Evolutionary conservation across 202 grass and related monocot species (phyloP).

Genomic region (Schoenoplectus tabernaemontani): DNA sequence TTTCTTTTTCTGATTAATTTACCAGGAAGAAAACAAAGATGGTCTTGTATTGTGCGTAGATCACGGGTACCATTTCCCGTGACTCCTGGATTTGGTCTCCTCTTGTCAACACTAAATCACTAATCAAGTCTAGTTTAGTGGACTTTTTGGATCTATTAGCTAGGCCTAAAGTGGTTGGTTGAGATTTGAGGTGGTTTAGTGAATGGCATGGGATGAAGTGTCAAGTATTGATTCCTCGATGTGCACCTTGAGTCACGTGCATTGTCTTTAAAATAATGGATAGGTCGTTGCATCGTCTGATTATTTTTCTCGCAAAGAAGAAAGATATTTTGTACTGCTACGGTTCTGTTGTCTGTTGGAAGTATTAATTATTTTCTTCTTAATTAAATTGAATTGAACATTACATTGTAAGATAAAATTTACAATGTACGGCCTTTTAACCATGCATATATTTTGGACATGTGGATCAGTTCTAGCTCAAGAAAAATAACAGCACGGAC

Average conservation of each 20-base stretch:
- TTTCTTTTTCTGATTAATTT: background rate
- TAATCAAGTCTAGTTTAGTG: background rate
- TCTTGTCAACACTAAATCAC: background rate
- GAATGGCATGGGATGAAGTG: background rate
- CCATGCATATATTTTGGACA: background rate
- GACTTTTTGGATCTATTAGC: slow-evolving; percentile 6
- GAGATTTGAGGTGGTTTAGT: slow-evolving; percentile 11
- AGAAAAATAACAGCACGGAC: background rate
- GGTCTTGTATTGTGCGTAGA: background rate
- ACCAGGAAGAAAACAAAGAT: background rate
- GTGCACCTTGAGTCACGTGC: background rate
- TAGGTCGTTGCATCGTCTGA: background rate
- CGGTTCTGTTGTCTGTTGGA: background rate
- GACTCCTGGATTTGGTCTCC: slow-evolving; percentile 27
- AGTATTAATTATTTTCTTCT: background rate
- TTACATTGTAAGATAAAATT: background rate
- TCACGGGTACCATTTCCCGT: slow-evolving; percentile 25
- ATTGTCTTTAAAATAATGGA: background rate
- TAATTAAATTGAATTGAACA: background rate
- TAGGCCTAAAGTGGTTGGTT: background rate
- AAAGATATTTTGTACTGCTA: too few relatives aligned
- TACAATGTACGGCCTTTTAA: background rate
- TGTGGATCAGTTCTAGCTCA: background rate
- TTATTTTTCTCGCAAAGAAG: background rate
- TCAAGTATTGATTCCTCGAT: background rate